A percentile compares a stretch with the other conserved stretches of the same genome.
These are phyloP conservation scores for Solanum etuberosum DNA, from an alignment of 257 asterid species.

Conservation along the genomic window DNA sequence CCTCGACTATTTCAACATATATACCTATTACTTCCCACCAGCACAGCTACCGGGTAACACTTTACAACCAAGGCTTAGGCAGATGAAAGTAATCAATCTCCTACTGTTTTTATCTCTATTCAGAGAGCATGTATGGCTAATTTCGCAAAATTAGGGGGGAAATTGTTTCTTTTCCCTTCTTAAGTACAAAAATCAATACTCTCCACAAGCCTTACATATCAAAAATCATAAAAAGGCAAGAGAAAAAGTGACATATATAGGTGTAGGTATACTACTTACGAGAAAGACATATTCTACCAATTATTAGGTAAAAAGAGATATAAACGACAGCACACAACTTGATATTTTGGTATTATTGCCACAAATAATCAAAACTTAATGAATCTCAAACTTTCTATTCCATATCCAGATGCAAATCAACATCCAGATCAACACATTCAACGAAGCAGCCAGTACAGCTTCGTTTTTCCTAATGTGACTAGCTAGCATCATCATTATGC, in stretches of 20 bases:
- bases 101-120: background rate
- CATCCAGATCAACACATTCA: background rate
- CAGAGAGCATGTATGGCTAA: background rate
- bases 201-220: background rate
- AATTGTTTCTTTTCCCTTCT: fast-evolving
- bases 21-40: background rate
- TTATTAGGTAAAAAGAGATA: background rate
- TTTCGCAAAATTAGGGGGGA: background rate
- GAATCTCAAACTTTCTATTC: background rate
- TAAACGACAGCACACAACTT: background rate
- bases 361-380: background rate
- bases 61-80: background rate
- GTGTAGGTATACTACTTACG: background rate
- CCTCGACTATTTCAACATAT: fast-evolving
- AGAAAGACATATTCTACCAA: background rate
- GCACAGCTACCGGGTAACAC: background rate
- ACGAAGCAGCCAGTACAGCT: background rate
- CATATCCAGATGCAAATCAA: background rate
- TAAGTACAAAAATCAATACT: background rate
- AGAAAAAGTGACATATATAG: background rate
- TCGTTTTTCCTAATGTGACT: background rate
- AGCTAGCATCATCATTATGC: background rate
- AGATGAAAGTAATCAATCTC: too few species aligned
- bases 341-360: background rate
- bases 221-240: background rate